Percentiles rank a stretch among this genome's conserved stretches.
Conservation (phyloP, 495 filamentous ascomycete genomes). For the Chaetomium cochliodes region DNA sequence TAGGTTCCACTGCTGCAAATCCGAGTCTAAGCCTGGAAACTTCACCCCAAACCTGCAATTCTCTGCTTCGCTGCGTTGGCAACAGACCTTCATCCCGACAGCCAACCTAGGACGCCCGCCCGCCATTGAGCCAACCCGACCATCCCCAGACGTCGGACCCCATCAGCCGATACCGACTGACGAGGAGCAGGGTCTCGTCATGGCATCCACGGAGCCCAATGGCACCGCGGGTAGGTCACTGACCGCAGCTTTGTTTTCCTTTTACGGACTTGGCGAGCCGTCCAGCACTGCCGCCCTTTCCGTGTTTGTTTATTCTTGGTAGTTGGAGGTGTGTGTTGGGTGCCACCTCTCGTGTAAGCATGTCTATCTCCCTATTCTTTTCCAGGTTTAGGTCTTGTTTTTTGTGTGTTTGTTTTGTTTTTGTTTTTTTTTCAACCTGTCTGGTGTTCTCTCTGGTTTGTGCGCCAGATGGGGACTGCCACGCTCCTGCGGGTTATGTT, state of each 20-base stretch:
- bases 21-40: background rate
- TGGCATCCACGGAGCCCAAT: background rate
- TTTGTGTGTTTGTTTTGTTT: background rate
- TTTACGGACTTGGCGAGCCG: background rate
- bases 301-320: background rate
- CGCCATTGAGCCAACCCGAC: constrained; percentile 1
- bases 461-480: constrained; percentile 8
- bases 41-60: background rate
- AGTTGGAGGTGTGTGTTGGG: background rate
- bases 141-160: background rate
- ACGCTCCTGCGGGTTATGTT: background rate
- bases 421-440: background rate
- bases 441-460: background rate
- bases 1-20: background rate
- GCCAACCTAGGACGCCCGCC: background rate
- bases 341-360: background rate
- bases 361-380: background rate
- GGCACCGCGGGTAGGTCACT: background rate
- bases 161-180: background rate
- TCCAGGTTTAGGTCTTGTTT: background rate
- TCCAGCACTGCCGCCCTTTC: background rate
- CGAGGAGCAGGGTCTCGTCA: background rate
- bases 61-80: constrained; percentile 13
- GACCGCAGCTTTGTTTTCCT: background rate
- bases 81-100: background rate